A percentile compares a stretch with the other conserved stretches of the same genome.
These are phyloP conservation scores for Nyctanthes arbortristis DNA, from an alignment of 257 asterid genomes.

Conservation along the genomic window DNA sequence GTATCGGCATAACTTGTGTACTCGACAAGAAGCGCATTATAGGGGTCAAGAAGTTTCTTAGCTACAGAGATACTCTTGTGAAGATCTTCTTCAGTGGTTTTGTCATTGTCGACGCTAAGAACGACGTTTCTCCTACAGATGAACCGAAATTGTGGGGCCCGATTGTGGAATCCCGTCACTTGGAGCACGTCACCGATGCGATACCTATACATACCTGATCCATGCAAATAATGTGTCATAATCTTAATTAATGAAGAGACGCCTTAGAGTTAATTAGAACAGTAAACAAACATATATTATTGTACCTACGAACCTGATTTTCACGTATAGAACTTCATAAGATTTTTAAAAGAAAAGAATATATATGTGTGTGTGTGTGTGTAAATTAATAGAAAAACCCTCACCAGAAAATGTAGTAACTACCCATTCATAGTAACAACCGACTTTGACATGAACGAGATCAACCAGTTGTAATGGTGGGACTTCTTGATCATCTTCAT, in stretches of 20 bases:
- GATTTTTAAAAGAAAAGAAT: too few species aligned
- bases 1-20: conserved; percentile 80
- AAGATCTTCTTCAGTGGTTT: conserved; percentile 70
- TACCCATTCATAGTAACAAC: conserved; percentile 66
- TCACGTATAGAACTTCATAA: too few species aligned
- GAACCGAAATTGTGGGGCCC: conserved; percentile 72
- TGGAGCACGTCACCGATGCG: conserved; percentile 80
- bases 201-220: conserved; percentile 58
- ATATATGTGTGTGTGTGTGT: not conserved
- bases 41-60: conserved; percentile 51
- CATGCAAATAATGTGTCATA: too few species aligned
- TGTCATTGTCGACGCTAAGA: conserved; percentile 76
- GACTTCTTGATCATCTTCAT: conserved; percentile 47
- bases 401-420: conserved; percentile 78
- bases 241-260: too few species aligned
- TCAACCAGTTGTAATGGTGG: conserved; percentile 52
- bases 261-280: too few species aligned
- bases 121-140: conserved; percentile 74
- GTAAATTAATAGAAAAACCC: not conserved
- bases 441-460: conserved; percentile 57
- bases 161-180: conserved; percentile 70
- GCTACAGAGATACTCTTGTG: conserved; percentile 70
- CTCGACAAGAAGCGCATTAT: conserved; percentile 59
- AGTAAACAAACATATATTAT: too few species aligned
- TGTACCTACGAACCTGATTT: too few species aligned